These are phyloP conservation scores for Penicillium sp. DNA, from an alignment of 2,329 filamentous ascomycete species.

Conservation along the genomic window DNA sequence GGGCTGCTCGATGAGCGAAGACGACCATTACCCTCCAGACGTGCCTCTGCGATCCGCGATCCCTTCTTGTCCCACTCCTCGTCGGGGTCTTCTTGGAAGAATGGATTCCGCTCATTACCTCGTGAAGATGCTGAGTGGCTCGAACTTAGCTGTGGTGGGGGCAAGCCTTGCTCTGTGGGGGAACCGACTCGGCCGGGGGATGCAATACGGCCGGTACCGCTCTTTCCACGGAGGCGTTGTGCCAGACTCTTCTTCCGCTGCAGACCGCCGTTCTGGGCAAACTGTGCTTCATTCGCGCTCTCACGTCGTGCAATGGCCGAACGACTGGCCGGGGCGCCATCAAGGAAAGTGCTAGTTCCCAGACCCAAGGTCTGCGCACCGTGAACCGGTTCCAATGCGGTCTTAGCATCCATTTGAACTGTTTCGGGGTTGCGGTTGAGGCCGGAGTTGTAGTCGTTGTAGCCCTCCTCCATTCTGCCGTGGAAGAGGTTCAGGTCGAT, in stretches of 20 bases:
- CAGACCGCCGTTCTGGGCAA: conserved; percentile 58
- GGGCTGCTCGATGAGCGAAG: conserved; percentile 61
- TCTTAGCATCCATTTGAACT: conserved; percentile 65
- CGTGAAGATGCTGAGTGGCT: conserved; percentile 36
- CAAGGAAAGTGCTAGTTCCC: conserved; percentile 92
- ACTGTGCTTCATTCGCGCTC: conserved; percentile 61
- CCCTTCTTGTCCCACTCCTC: conserved; percentile 66
- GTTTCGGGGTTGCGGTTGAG: conserved; percentile 34
- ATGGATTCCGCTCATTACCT: conserved; percentile 67
- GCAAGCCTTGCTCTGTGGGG: conserved; percentile 48
- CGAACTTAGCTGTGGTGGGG: conserved; percentile 20
- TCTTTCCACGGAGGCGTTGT: conserved; percentile 84
- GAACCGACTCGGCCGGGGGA: conserved; percentile 32
- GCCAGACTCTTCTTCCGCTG: conserved; percentile 93
- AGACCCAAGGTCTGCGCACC: conserved; percentile 81
- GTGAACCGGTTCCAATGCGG: conserved; percentile 71
- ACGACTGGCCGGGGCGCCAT: conserved; percentile 84
- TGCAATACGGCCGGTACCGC: conserved; percentile 60
- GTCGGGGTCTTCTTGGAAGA: conserved; percentile 82
- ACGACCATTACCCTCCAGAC: conserved; percentile 31
- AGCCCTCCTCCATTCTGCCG: conserved; percentile 82
- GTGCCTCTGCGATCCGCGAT: conserved; percentile 56
- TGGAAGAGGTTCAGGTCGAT: conserved; percentile 88
- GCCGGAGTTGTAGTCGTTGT: conserved; percentile 68
- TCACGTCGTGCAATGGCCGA: conserved; percentile 75